phyloP scores from a whole-genome alignment of 2,329 filamentous ascomycete genomes.

The Penicillium carneum region DNA sequence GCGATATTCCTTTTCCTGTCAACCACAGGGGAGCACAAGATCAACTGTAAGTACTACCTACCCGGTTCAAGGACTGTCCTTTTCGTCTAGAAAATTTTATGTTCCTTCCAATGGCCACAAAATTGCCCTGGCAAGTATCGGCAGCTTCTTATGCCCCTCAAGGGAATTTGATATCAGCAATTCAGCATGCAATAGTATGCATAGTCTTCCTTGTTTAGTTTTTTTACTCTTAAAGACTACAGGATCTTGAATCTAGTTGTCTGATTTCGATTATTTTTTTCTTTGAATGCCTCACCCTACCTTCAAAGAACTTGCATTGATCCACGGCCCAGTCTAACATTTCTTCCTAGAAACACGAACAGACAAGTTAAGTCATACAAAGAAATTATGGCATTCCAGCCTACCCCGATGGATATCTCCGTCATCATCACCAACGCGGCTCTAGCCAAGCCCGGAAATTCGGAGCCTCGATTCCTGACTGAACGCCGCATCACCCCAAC shows the following conservation, averaged over 20 bases:
- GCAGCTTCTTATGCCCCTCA: not conserved
- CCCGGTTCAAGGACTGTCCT: not conserved
- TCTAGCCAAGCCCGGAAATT: slow-evolving; percentile 23
- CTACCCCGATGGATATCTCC: slow-evolving; percentile 49
- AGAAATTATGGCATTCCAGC: slow-evolving; percentile 46
- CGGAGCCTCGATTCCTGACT: slow-evolving; percentile 62
- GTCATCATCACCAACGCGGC: slow-evolving; percentile 49
- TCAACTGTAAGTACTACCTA: slow-evolving; percentile 14
- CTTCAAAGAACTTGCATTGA: no score
- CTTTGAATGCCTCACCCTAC: not conserved
- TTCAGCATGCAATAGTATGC: slow-evolving; percentile 8
- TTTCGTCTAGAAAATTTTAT: not conserved
- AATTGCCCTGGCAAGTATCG: not conserved
- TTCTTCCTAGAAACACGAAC: slow-evolving; percentile 1
- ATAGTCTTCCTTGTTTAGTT: not conserved
- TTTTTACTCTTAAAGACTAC: not conserved
- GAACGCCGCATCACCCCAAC: slow-evolving; percentile 91
- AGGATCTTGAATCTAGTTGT: not conserved
- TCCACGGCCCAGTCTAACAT: slow-evolving; percentile 3
- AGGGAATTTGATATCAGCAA: slow-evolving; percentile 18
- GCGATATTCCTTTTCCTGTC: slow-evolving; percentile 10
- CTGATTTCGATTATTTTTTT: not conserved
- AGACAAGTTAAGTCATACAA: not conserved
- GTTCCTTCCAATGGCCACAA: not conserved
- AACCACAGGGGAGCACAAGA: not conserved